These are phyloP conservation scores for Amaranthus cruentus DNA, from an alignment of 148 eudicot genomes.

Conservation along the genomic window DNA sequence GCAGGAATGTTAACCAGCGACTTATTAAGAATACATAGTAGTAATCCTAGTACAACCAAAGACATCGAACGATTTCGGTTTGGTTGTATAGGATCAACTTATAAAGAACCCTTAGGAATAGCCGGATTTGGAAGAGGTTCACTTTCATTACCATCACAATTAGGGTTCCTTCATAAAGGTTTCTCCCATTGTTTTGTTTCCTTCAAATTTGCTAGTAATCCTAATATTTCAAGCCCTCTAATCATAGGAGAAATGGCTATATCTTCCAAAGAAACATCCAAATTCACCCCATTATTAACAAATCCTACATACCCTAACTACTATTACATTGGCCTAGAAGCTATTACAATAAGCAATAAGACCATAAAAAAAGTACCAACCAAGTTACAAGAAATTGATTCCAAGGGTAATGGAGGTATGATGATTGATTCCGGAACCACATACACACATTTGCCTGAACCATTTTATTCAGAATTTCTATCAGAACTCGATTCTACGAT, in stretches of 20 bases:
- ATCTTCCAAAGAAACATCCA: slow-evolving; percentile 38
- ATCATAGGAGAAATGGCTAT: slow-evolving; percentile 49
- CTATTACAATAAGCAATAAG: slow-evolving; percentile 36
- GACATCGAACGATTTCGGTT: slow-evolving; percentile 40
- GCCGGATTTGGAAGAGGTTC: slow-evolving; percentile 58
- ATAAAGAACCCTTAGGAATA: slow-evolving; percentile 59
- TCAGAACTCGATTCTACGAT: slow-evolving; percentile 23
- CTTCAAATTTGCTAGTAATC: slow-evolving; percentile 57
- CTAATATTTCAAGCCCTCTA: slow-evolving; percentile 53
- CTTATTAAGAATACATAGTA: slow-evolving; percentile 28
- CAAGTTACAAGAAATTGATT: slow-evolving; percentile 43
- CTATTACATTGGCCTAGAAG: slow-evolving; percentile 57
- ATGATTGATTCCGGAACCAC: slow-evolving; percentile 66
- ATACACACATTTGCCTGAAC: slow-evolving; percentile 56
- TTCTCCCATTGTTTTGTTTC: slow-evolving; percentile 69
- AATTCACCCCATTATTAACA: slow-evolving; percentile 55
- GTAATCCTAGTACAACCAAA: slow-evolving; percentile 11
- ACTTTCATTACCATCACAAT: slow-evolving; percentile 55
- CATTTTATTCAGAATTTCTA: slow-evolving; percentile 44
- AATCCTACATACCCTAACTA: slow-evolving; percentile 49
- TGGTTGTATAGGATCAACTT: slow-evolving; percentile 49
- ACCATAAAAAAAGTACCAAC: slow-evolving; percentile 32
- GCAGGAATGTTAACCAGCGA: slow-evolving; percentile 48
- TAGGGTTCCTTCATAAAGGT: slow-evolving; percentile 50
- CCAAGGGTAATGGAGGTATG: slow-evolving; percentile 54